Conservation (phyloP, 1,139 yeast genomes). For the Scheffersomyces segobiensis region DNA sequence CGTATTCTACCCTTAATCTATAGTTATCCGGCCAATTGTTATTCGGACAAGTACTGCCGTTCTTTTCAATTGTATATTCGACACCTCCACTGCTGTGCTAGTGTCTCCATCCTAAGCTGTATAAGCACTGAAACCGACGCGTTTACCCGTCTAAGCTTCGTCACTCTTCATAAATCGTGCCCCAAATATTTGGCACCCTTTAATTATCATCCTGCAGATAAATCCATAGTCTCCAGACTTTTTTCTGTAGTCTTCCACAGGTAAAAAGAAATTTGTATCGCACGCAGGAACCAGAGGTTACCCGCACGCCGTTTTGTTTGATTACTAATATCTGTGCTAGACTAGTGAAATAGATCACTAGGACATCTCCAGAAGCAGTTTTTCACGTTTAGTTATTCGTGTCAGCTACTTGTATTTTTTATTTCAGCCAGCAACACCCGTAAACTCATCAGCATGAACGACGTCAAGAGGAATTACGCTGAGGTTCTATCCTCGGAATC, state of each 20-base stretch:
- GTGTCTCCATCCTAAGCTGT: not conserved
- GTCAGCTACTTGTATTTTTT: not conserved
- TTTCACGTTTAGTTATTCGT: not conserved
- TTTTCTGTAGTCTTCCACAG: not conserved
- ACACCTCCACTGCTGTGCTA: not conserved
- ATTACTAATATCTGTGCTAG: not conserved
- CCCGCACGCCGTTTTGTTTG: not conserved
- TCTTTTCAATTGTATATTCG: not conserved
- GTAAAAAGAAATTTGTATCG: not conserved
- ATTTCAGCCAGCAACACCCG: not conserved
- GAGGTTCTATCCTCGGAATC: conserved; percentile 18
- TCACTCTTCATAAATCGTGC: not conserved
- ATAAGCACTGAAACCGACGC: not conserved
- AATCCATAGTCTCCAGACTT: not conserved
- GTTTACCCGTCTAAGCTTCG: not conserved
- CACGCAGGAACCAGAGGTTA: not conserved
- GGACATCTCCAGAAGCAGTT: not conserved
- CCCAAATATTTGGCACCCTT: not conserved
- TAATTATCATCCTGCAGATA: not conserved
- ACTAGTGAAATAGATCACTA: not conserved
- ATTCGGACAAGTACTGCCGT: not conserved
- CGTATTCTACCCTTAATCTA: not conserved
- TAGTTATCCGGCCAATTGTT: not conserved
- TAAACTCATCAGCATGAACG: conserved; percentile 24
- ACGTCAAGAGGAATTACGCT: conserved; percentile 35